These are phyloP conservation scores for Peronosclerospora sorghi DNA, from an alignment of 352 stramenopile genomes.

Conservation along the genomic window DNA sequence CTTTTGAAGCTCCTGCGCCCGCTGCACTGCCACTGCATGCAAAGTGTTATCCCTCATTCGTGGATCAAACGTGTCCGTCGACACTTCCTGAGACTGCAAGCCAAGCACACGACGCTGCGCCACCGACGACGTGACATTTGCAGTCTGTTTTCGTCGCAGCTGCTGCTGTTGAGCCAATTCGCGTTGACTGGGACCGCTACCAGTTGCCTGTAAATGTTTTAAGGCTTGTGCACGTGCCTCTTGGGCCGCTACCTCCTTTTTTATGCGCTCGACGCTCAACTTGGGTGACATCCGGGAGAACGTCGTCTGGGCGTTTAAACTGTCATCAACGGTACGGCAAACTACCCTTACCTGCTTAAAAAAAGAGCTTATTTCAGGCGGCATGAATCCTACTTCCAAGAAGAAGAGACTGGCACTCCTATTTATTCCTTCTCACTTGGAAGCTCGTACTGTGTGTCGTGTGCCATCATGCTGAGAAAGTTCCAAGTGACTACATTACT, in stretches of 20 bases:
- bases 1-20: slow-evolving; percentile 34
- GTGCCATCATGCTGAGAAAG: no score
- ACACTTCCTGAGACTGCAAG: slow-evolving; percentile 5
- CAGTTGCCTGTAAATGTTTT: slow-evolving; percentile 47
- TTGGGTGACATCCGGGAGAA: slow-evolving; percentile 15
- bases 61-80: slow-evolving; percentile 23
- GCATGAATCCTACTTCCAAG: no score
- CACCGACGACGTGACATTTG: slow-evolving; percentile 32
- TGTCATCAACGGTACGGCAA: no score
- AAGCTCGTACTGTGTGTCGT: no score
- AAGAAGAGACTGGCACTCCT: no score
- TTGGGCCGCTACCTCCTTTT: slow-evolving; percentile 53
- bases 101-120: slow-evolving; percentile 29
- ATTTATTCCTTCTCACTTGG: no score
- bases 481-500: no score
- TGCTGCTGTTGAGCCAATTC: slow-evolving; percentile 54
- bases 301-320: neutral
- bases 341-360: no score
- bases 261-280: slow-evolving; percentile 24
- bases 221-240: slow-evolving; percentile 50
- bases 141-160: slow-evolving; percentile 32
- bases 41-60: slow-evolving; percentile 69
- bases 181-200: slow-evolving; percentile 51
- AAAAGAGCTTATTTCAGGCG: no score
- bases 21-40: slow-evolving; percentile 36